Evolutionary conservation across 2,329 filamentous ascomycete genomes (phyloP).

Genomic region (Calonectria crousiana): DNA sequence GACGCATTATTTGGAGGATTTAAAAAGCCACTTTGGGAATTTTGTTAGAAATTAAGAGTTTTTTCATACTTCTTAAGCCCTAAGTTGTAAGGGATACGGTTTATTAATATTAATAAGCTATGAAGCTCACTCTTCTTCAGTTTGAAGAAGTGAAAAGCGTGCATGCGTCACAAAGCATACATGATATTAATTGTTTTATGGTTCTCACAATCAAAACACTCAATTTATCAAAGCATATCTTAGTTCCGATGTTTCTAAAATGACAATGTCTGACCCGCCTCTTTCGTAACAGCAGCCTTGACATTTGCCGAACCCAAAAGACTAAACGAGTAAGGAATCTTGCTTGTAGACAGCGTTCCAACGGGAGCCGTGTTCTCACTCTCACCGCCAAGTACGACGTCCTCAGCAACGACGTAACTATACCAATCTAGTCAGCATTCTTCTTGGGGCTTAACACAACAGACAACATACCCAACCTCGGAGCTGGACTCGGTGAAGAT

Average conservation of each 20-base stretch:
- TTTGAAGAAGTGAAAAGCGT: too few species aligned
- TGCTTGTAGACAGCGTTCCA: background rate
- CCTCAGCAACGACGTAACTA: background rate
- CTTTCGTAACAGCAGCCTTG: background rate
- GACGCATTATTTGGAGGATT: too few species aligned
- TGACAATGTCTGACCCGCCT: background rate
- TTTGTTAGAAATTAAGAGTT: too few species aligned
- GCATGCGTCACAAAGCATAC: too few species aligned
- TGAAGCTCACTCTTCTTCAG: too few species aligned
- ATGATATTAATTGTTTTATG: too few species aligned
- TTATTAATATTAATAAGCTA: too few species aligned
- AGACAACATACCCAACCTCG: background rate
- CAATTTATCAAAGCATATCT: too few species aligned
- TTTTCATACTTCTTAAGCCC: too few species aligned
- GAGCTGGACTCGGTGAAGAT: slow-evolving; percentile 39
- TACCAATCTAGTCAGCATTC: background rate
- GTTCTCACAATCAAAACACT: too few species aligned
- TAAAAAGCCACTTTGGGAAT: too few species aligned
- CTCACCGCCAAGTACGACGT: background rate
- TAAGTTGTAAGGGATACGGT: too few species aligned
- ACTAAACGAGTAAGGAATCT: background rate
- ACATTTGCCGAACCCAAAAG: slow-evolving; percentile 3
- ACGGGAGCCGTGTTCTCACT: background rate
- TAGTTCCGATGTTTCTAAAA: background rate
- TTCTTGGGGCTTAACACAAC: background rate